Evolutionary conservation across 495 filamentous ascomycete genomes (phyloP), one percentile per base, ranked within the genome.

Genomic region (Penicillium flavigenum): DNA sequence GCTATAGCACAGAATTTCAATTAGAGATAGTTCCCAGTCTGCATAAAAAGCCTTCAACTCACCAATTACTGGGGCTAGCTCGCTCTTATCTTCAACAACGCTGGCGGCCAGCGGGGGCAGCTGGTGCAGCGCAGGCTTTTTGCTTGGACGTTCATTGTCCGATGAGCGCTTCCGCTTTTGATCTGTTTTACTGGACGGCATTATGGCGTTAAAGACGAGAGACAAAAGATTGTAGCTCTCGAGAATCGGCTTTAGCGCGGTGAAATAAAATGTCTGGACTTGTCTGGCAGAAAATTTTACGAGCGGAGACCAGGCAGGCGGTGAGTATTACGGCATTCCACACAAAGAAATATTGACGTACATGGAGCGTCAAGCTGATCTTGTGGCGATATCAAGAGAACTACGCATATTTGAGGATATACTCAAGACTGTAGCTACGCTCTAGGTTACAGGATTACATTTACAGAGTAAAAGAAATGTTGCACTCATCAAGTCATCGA

Each of bases 131-230:
- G 82, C 80, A 49, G 83, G 75, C 72, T 84, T 88, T 65, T 92
- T 92, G 65, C 78, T 83, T 6, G 85, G 81, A 19, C 74, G 72
- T 19, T 80, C 79, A 36, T 73, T 67, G 20, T 86, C 82, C 3
- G 79, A 81, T 32, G 69, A 65, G 61, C 88, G 81, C 76, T 92
- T 91, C 57, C 90, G 81, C 78, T 95, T 95, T 69, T 88, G 87
- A 44, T 84, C 81, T 31, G 80, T 75, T 47, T 74, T 76, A 19
- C 70, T 64, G 34, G 80, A 78, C 8, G 79, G 69, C 82, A 85
- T 87, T 51, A 43, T 77, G 60, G 26, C 11, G 44, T 47, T 9
- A 63, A 3, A 48, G 36, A 45, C 36, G 29, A 31, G 48, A 46
- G 12, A 55, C 47, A 51, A 19, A 11, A 24, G 38, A 48, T 53